These are phyloP conservation scores for Sicyos baderoa DNA, from an alignment of 306 rosid species.

Conservation along the genomic window DNA sequence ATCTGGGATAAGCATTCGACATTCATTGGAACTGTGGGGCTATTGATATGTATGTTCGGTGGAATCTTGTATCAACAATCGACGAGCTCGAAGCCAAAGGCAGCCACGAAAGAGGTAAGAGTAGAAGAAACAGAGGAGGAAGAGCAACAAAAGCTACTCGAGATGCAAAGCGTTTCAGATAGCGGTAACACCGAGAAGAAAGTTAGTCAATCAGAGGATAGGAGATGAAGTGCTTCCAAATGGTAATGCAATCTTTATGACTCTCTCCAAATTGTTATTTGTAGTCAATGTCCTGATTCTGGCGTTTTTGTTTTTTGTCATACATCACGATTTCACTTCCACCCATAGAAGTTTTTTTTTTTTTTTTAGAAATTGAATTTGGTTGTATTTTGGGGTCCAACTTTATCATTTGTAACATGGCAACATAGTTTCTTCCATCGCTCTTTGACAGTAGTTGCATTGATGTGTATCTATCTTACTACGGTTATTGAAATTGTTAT, in stretches of 20 bases:
- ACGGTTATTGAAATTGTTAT: neutral
- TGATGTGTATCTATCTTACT: constrained; percentile 13
- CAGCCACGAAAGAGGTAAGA: constrained; percentile 32
- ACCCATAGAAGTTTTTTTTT: neutral
- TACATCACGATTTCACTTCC: neutral
- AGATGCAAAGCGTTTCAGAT: constrained; percentile 6
- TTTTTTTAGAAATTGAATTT: neutral
- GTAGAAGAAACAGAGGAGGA: constrained; percentile 42
- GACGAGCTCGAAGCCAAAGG: constrained; percentile 51
- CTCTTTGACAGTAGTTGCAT: neutral
- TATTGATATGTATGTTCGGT: constrained; percentile 67
- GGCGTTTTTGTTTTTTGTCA: neutral
- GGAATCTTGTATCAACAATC: constrained; percentile 73
- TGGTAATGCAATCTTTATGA: neutral
- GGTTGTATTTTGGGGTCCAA: constrained; percentile 1
- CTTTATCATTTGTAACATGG: constrained; percentile 2
- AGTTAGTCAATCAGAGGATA: neutral
- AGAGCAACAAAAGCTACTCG: constrained; percentile 18
- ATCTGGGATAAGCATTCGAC: constrained; percentile 84
- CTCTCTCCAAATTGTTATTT: neutral
- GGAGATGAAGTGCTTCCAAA: constrained; percentile 8
- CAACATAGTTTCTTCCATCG: neutral
- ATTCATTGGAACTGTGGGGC: constrained; percentile 66
- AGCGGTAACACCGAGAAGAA: neutral
- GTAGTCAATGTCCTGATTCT: neutral